A percentile compares a stretch with the other conserved stretches of the same genome.
phyloP scores from a whole-genome alignment of 306 rosid species.

The Malus asiatica region DNA sequence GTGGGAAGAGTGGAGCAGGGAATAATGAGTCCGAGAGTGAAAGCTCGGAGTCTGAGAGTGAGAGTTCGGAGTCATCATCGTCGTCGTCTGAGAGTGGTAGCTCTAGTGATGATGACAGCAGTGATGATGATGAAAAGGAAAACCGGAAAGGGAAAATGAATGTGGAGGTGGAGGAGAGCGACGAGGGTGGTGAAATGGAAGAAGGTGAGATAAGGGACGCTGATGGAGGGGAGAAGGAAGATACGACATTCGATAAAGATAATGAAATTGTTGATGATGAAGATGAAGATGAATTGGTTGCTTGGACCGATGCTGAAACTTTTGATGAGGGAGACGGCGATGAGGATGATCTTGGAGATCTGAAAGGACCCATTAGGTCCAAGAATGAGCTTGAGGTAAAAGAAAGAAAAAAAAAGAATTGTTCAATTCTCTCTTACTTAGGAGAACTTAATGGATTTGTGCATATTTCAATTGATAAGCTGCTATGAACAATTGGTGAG shows the following conservation, averaged over 20 bases:
- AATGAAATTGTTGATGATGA: constrained; percentile 1
- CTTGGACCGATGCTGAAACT: constrained; percentile 15
- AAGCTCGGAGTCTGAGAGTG: constrained; percentile 12
- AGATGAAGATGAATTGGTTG: constrained; percentile 10
- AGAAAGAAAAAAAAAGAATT: background rate
- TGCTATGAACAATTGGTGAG: background rate
- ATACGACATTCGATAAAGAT: background rate
- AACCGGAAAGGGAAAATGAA: constrained; percentile 7
- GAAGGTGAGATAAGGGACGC: constrained; percentile 69
- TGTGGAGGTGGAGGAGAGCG: background rate
- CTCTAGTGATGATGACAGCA: constrained; percentile 12
- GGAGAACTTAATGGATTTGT: background rate
- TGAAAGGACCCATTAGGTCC: constrained; percentile 48
- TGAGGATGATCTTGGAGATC: constrained; percentile 23
- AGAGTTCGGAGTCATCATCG: constrained; percentile 32
- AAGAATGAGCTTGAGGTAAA: constrained; percentile 70
- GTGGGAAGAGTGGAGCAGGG: background rate
- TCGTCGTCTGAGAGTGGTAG: constrained; percentile 25
- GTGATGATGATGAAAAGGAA: constrained; percentile 8
- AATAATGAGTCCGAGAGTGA: background rate
- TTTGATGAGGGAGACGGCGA: constrained; percentile 19
- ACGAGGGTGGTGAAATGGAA: constrained; percentile 38
- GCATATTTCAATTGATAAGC: constrained; percentile 1
- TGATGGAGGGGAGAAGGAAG: constrained; percentile 14
- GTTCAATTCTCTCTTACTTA: background rate